phyloP scores from a whole-genome alignment of 2,329 filamentous ascomycete species.

The Berkeleyomyces rouxiae region DNA sequence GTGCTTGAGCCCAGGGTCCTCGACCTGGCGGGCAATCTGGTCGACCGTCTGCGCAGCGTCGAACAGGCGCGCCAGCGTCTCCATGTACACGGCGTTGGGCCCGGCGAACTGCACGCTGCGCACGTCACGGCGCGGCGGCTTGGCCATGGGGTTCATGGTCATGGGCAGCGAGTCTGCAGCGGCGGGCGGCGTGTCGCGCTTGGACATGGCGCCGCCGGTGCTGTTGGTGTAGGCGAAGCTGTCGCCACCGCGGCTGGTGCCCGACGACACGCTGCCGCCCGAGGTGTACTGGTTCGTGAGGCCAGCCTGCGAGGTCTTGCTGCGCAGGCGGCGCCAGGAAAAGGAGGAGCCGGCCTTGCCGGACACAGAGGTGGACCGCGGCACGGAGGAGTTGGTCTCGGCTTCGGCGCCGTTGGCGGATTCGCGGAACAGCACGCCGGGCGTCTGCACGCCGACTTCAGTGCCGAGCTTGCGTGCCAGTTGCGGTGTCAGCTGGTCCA shows the following conservation, averaged over 20 bases:
- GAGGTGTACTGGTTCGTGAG: constrained; percentile 32
- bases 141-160: constrained; percentile 47
- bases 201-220: constrained; percentile 19
- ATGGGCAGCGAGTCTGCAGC: constrained; percentile 52
- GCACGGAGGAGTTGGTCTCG: constrained; percentile 25
- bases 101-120: constrained; percentile 56
- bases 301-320: constrained; percentile 65
- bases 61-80: constrained; percentile 72
- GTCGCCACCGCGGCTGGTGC: constrained; percentile 14
- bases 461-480: constrained; percentile 76
- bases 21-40: constrained; percentile 89
- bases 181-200: constrained; percentile 34
- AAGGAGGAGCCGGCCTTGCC: constrained; percentile 49
- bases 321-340: constrained; percentile 78
- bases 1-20: constrained; percentile 81
- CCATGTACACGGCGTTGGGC: constrained; percentile 82
- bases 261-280: constrained; percentile 14
- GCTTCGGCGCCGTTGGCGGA: constrained; percentile 34
- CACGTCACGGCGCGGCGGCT: constrained; percentile 56
- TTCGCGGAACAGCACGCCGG: constrained; percentile 59
- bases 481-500: constrained; percentile 68
- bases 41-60: constrained; percentile 87
- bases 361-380: constrained; percentile 44
- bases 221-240: constrained; percentile 15
- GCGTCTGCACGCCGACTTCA: constrained; percentile 72